Conservation (phyloP, 345 rosid genomes). For the Lepidium didymum region DNA sequence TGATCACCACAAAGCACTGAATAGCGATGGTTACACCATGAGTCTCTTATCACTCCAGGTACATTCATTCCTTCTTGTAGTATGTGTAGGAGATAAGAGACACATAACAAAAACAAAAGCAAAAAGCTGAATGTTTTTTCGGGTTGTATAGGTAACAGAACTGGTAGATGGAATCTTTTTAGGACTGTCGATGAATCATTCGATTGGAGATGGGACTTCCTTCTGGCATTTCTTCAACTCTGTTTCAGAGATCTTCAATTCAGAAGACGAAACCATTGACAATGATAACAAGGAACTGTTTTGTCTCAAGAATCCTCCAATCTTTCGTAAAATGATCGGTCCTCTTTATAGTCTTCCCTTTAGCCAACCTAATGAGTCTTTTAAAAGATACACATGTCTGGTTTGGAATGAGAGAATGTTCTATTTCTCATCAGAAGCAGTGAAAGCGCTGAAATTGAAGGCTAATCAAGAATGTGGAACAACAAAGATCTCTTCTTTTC, state of each 20-base stretch:
- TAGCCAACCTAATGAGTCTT: slow-evolving; percentile 26
- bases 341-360: slow-evolving; percentile 42
- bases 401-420: slow-evolving; percentile 45
- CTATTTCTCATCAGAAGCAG: slow-evolving; percentile 50
- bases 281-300: too few species aligned
- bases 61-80: background rate
- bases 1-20: slow-evolving; percentile 52
- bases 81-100: background rate
- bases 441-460: slow-evolving; percentile 42
- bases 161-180: slow-evolving; percentile 65
- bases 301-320: too few species aligned
- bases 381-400: slow-evolving; percentile 29
- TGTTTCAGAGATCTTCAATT: slow-evolving; percentile 54
- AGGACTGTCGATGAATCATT: slow-evolving; percentile 60
- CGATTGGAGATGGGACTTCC: slow-evolving; percentile 57
- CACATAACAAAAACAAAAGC: too few species aligned
- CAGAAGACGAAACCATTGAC: too few species aligned
- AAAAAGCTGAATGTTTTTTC: background rate
- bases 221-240: slow-evolving; percentile 68
- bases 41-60: slow-evolving; percentile 57
- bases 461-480: slow-evolving; percentile 50
- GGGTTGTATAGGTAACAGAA: slow-evolving; percentile 46
- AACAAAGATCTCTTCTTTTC: slow-evolving; percentile 54
- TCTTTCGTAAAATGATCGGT: background rate
- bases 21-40: slow-evolving; percentile 49